These are phyloP conservation scores for Daldinia caldariorum DNA, from an alignment of 495 filamentous ascomycete species.

Conservation along the genomic window DNA sequence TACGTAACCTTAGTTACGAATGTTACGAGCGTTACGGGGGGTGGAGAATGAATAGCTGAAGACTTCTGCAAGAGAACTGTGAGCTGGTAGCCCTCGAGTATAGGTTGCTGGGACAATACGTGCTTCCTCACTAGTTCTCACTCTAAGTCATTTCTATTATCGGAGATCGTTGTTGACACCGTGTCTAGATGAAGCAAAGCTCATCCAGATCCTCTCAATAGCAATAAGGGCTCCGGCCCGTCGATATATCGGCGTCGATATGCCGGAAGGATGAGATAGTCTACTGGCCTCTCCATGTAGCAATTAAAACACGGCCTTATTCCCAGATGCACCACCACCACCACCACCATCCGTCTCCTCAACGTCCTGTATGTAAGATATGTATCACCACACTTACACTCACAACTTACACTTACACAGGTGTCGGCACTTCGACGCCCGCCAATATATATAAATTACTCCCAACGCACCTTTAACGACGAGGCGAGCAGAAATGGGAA, in stretches of 20 bases:
- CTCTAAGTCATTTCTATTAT: background rate
- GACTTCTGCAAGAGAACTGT: background rate
- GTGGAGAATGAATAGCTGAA: too few relatives aligned
- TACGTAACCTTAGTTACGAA: background rate
- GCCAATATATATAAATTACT: slow-evolving; percentile 29
- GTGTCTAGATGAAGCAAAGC: too few relatives aligned
- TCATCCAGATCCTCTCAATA: background rate
- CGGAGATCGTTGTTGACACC: background rate
- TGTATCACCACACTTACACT: background rate
- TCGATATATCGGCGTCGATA: slow-evolving; percentile 24
- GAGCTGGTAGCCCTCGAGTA: too few relatives aligned
- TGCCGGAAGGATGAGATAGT: slow-evolving; percentile 2
- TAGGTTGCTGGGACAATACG: background rate
- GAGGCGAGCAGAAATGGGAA: background rate
- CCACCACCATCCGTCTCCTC: background rate
- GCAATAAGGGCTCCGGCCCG: slow-evolving; percentile 31
- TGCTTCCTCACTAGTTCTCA: background rate
- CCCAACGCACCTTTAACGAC: slow-evolving; percentile 10
- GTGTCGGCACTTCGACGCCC: slow-evolving; percentile 35
- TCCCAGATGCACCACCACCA: background rate
- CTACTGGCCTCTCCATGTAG: background rate
- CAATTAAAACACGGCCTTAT: slow-evolving; percentile 10
- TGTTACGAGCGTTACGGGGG: background rate
- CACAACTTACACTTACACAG: background rate
- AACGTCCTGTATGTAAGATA: background rate